Evolutionary conservation across 768 basidiomycete genomes (phyloP).

Genomic region (Xanthoconium stramineum): DNA sequence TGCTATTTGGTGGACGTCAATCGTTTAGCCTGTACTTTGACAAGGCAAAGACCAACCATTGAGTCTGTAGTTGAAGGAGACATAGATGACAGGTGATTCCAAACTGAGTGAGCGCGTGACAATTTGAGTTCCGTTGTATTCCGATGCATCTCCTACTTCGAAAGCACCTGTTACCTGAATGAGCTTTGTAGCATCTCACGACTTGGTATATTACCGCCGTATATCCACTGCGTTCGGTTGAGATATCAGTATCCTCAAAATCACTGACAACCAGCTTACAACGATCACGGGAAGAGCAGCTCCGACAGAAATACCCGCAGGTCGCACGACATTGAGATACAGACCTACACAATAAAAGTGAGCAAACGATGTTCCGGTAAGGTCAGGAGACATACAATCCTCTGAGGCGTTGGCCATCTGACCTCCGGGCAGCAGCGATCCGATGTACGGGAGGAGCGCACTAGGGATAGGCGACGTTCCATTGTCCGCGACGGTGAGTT

Average conservation of each 20-base stretch:
- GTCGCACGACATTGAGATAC: slow-evolving; percentile 16
- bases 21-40: background rate
- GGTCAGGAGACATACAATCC: slow-evolving; percentile 9
- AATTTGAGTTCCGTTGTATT: slow-evolving; percentile 16
- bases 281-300: slow-evolving; percentile 22
- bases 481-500: slow-evolving; percentile 4
- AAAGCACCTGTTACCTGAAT: slow-evolving; percentile 10
- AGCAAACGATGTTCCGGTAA: background rate
- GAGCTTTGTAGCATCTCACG: background rate
- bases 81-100: background rate
- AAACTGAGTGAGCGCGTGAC: slow-evolving; percentile 16
- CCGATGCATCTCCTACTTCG: background rate
- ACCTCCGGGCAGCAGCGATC: background rate
- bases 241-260: background rate
- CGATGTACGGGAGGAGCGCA: background rate
- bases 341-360: slow-evolving; percentile 18
- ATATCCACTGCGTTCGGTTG: background rate
- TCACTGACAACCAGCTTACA: slow-evolving; percentile 4
- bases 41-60: slow-evolving; percentile 12
- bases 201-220: background rate
- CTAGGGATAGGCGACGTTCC: background rate
- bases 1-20: slow-evolving; percentile 6
- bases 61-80: background rate
- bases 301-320: background rate
- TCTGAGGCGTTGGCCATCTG: slow-evolving; percentile 8